Evolutionary conservation across 345 rosid genomes (phyloP).

Genomic region (Syzygium aqueum): DNA sequence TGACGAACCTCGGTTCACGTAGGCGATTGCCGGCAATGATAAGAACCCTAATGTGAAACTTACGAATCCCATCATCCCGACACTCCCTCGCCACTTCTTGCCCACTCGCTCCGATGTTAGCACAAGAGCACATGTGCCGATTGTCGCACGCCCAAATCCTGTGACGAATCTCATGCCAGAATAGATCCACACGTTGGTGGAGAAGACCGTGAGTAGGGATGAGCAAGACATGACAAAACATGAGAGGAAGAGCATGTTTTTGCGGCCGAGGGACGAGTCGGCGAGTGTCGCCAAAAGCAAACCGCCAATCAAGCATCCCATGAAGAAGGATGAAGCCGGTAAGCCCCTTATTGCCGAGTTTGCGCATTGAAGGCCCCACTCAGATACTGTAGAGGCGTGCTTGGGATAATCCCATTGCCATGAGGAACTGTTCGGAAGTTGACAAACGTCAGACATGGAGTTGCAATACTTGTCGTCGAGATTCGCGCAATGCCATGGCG

Average conservation of each 20-base stretch:
- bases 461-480: constrained; percentile 2
- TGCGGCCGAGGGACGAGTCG: constrained; percentile 49
- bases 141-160: constrained; percentile 42
- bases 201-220: constrained; percentile 19
- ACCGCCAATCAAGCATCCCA: constrained; percentile 50
- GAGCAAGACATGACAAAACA: constrained; percentile 39
- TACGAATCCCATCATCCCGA: constrained; percentile 30
- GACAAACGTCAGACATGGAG: constrained; percentile 15
- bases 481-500: constrained; percentile 42
- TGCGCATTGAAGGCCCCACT: constrained; percentile 45
- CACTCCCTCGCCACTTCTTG: constrained; percentile 36
- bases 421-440: constrained; percentile 21
- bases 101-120: constrained; percentile 40
- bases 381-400: constrained; percentile 31
- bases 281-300: constrained; percentile 37
- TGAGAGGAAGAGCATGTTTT: constrained; percentile 32
- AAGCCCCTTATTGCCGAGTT: constrained; percentile 33
- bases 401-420: constrained; percentile 40
- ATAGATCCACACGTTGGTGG: constrained; percentile 14
- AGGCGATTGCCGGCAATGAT: constrained; percentile 36
- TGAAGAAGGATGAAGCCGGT: constrained; percentile 50
- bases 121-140: constrained; percentile 40
- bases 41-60: constrained; percentile 37
- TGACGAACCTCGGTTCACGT: constrained; percentile 20
- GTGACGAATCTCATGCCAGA: constrained; percentile 15